Base-by-base conservation (phyloP, 306 rosid species). In the Benincasa hispida region DNA sequence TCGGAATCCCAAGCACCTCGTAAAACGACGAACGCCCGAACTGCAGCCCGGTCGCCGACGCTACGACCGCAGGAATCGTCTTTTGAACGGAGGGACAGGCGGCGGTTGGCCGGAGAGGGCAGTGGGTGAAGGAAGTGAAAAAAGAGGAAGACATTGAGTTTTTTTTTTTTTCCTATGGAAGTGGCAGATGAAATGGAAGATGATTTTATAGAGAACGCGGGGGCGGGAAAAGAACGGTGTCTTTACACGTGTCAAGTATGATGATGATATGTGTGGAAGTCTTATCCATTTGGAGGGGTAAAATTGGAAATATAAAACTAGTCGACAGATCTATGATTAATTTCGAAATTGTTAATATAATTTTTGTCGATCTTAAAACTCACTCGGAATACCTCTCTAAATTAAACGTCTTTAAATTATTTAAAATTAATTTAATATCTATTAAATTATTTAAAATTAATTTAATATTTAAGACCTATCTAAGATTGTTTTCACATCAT, bases 1-100 rank as follows among this genome's bases (percentile, higher is more conserved):
- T 76, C 0, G 94, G 80, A 63, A 91, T 82, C 70, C 97, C 97
- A 24, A 91, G 97, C 30, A 91, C 89, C 7, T 91, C 94, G 82
- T 91, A 89, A 35, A 86, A 79, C 13, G 93, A 80, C 1, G 78
- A 78, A 35, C 79, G 32, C 25, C 85, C 22, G 30, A 56, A 47
- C 7, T 7, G 72, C 62, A 74, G 45, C 61, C 17, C 79, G 35
- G 73, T 55, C 27, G 85, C 69, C 13, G 54, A 18, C 5, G 19
- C 47, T 12, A 77, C 13, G 1, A 62, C 24, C 1, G 45, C 0
- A 0, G 70, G 11, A 62, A 1, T 15, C 10, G 10, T 45, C 45
- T 1, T 32, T 0, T 62, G 41, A 7, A 62, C 12, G 37, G 70
- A 32, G 1, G 45, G 24, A 25, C 0, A 14, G 39, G 11, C 12